Evolutionary conservation across 106 monocot genomes (phyloP).

Genomic region (Dioscorea zingiberensis): DNA sequence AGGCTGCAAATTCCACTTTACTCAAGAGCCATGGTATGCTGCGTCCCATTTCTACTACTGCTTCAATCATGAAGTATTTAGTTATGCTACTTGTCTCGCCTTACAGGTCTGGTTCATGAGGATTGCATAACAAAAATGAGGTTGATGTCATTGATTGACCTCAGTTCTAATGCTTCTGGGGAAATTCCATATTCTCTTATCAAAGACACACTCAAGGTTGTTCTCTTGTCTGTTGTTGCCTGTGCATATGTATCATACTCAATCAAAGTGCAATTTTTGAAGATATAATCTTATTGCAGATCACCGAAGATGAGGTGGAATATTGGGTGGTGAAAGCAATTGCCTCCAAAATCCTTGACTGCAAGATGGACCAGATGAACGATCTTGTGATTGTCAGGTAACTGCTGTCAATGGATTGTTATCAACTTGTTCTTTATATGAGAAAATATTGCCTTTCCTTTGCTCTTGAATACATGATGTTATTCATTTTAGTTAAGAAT

Average conservation of each 20-base stretch:
- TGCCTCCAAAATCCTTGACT: conserved; percentile 63
- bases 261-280: too few relatives aligned
- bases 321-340: conserved; percentile 93
- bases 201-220: conserved; percentile 71
- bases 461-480: not conserved
- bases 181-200: conserved; percentile 77
- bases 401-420: not conserved
- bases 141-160: conserved; percentile 70
- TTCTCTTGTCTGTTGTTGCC: not conserved
- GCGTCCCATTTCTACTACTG: not conserved
- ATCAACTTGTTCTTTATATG: conserved; percentile 1
- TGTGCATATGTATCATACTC: too few relatives aligned
- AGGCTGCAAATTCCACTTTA: conserved; percentile 54
- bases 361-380: conserved; percentile 95
- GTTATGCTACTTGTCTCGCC: not conserved
- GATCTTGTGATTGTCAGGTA: conserved; percentile 80
- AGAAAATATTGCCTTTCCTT: not conserved
- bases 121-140: conserved; percentile 92
- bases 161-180: conserved; percentile 47
- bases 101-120: conserved; percentile 74
- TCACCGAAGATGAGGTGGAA: conserved; percentile 85
- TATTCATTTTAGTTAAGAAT: not conserved
- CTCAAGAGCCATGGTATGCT: conserved; percentile 72
- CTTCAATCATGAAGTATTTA: not conserved
- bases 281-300: conserved; percentile 24